Conservation (phyloP, 140 eudicot genomes). For the Bidens hawaiensis region DNA sequence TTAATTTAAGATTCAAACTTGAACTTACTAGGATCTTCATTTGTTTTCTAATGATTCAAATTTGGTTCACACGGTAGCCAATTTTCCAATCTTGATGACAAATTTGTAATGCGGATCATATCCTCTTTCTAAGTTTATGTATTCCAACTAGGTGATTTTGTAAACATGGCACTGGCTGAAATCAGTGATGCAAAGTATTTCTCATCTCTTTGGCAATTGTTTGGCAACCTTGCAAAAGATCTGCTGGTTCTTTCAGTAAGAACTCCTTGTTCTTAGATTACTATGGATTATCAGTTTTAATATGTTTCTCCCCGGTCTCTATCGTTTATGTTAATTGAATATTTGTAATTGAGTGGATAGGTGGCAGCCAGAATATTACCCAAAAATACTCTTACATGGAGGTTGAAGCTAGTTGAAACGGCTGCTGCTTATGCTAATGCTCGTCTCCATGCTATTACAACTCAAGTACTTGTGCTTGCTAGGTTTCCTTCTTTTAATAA, state of each 20-base stretch:
- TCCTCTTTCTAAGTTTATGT: background rate
- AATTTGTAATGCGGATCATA: background rate
- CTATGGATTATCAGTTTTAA: background rate
- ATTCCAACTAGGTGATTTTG: constrained; percentile 53
- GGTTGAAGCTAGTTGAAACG: constrained; percentile 65
- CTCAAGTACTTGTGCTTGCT: constrained; percentile 89
- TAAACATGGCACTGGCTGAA: constrained; percentile 61
- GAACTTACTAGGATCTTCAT: background rate
- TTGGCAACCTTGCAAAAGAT: constrained; percentile 46
- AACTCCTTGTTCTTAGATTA: background rate
- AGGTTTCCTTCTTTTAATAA: constrained; percentile 42
- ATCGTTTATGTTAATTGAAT: background rate
- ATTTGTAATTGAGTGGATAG: constrained; percentile 29
- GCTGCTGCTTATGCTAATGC: constrained; percentile 82
- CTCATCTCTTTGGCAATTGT: constrained; percentile 38
- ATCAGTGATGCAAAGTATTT: constrained; percentile 24
- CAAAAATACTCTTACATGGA: constrained; percentile 78
- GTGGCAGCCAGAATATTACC: constrained; percentile 55
- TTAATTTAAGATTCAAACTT: background rate
- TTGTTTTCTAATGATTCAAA: background rate
- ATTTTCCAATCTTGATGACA: background rate
- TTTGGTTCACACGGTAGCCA: background rate
- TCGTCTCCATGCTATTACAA: constrained; percentile 82
- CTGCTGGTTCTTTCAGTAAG: constrained; percentile 70
- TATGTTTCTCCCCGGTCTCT: background rate